Percentiles rank a stretch among this genome's conserved stretches.
Evolutionary conservation across 2,329 filamentous ascomycete species (phyloP).

Genomic region (Tolypocladium inflatum): DNA sequence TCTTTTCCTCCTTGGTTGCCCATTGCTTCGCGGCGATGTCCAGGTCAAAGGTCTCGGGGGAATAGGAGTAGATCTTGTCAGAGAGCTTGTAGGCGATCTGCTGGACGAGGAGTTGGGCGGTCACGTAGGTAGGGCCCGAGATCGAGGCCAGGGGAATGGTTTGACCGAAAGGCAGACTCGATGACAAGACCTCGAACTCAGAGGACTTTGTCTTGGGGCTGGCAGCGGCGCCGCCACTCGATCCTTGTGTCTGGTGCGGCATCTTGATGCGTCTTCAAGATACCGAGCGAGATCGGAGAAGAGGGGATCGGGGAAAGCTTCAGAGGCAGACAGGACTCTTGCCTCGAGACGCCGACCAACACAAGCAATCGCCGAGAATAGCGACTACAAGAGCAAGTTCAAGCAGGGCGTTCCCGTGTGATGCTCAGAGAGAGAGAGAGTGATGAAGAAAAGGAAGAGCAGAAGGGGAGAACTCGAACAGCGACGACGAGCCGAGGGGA

Average conservation of each 20-base stretch:
- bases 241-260: conserved; percentile 27
- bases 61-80: conserved; percentile 96
- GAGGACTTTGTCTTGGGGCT: conserved; percentile 11
- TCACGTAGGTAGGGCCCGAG: conserved; percentile 83
- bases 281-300: not conserved
- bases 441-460: conserved; percentile 5
- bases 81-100: conserved; percentile 92
- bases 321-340: not conserved
- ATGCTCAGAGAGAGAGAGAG: not conserved
- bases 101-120: conserved; percentile 86
- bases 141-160: conserved; percentile 50
- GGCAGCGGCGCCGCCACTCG: conserved; percentile 21
- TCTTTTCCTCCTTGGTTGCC: conserved; percentile 59
- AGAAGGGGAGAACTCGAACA: not conserved
- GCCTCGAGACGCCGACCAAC: not conserved
- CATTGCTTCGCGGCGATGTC: conserved; percentile 76
- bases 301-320: not conserved
- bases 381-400: conserved; percentile 1
- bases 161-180: conserved; percentile 49
- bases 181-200: conserved; percentile 33
- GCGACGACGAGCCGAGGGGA: not conserved
- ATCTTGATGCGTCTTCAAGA: conserved; percentile 9
- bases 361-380: not conserved
- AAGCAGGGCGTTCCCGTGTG: not conserved
- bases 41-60: conserved; percentile 84